Conservation (phyloP, 192 early-diverging fungal genomes). For the Backusella sp. region DNA sequence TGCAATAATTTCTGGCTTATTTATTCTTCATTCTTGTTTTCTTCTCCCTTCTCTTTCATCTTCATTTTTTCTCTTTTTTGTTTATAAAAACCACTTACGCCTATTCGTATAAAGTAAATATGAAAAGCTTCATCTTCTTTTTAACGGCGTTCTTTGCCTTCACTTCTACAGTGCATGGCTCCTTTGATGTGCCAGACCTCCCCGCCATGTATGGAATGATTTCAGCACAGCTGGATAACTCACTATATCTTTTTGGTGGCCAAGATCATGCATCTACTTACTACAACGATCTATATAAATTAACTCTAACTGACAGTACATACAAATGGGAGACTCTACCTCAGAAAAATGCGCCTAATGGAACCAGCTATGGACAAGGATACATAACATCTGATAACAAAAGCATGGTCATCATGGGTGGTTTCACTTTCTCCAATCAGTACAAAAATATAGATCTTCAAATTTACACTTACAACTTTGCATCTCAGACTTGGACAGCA, state of each 20-base stretch:
- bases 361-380: slow-evolving; percentile 5
- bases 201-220: slow-evolving; percentile 20
- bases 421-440: neutral
- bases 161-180: slow-evolving; percentile 14
- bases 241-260: slow-evolving; percentile 25
- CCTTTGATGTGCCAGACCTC: slow-evolving; percentile 17
- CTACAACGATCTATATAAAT: slow-evolving; percentile 18
- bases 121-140: neutral
- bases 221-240: slow-evolving; percentile 14
- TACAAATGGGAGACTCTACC: slow-evolving; percentile 16
- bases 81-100: too few species aligned
- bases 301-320: slow-evolving; percentile 6
- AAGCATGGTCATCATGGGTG: slow-evolving; percentile 17
- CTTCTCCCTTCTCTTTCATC: neutral
- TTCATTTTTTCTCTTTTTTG: neutral
- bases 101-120: neutral
- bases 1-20: neutral
- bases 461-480: slow-evolving; percentile 11
- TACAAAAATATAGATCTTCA: slow-evolving; percentile 10
- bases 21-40: neutral
- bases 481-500: slow-evolving; percentile 7
- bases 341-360: slow-evolving; percentile 10
- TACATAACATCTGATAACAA: slow-evolving; percentile 1
- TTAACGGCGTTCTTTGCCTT: neutral
- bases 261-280: slow-evolving; percentile 1